A percentile compares a stretch with the other conserved stretches of the same genome.
These are phyloP conservation scores for Peronosclerospora sorghi DNA, from an alignment of 352 stramenopile genomes.

Conservation along the genomic window DNA sequence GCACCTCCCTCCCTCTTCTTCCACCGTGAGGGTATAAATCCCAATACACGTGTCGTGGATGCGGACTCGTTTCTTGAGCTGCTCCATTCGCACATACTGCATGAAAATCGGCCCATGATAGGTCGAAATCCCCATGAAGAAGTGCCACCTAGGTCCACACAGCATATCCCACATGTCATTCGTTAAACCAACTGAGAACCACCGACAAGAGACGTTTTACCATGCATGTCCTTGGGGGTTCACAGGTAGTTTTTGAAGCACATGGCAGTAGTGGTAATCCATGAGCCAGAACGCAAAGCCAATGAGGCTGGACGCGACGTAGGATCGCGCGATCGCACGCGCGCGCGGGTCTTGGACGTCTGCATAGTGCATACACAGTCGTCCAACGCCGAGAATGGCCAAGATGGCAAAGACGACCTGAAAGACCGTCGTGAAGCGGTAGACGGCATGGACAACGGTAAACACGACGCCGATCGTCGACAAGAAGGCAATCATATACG, in stretches of 20 bases:
- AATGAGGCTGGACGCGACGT: conserved; percentile 51
- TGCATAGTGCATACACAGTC: conserved; percentile 51
- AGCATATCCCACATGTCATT: no score
- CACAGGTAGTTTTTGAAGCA: conserved; percentile 38
- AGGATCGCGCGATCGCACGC: conserved; percentile 46
- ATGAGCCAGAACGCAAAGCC: conserved; percentile 65
- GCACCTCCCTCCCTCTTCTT: conserved; percentile 8
- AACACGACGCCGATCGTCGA: conserved; percentile 47
- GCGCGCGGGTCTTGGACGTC: conserved; percentile 44
- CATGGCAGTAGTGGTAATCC: conserved; percentile 73
- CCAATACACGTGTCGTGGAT: conserved; percentile 40
- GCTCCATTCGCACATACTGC: conserved; percentile 76
- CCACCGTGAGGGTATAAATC: conserved; percentile 62
- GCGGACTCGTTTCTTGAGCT: conserved; percentile 50
- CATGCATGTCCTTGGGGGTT: conserved; percentile 76
- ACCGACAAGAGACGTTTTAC: conserved; percentile 14
- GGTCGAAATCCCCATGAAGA: conserved; percentile 68
- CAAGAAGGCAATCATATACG: conserved; percentile 35
- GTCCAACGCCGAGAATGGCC: conserved; percentile 32
- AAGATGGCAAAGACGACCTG: conserved; percentile 67
- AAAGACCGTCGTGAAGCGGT: conserved; percentile 69
- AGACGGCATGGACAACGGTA: conserved; percentile 58
- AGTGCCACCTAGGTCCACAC: conserved; percentile 52
- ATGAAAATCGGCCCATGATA: conserved; percentile 80
- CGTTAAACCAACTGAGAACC: no score